phyloP scores from a whole-genome alignment of 257 asterid species.

The Scutellaria minor region DNA sequence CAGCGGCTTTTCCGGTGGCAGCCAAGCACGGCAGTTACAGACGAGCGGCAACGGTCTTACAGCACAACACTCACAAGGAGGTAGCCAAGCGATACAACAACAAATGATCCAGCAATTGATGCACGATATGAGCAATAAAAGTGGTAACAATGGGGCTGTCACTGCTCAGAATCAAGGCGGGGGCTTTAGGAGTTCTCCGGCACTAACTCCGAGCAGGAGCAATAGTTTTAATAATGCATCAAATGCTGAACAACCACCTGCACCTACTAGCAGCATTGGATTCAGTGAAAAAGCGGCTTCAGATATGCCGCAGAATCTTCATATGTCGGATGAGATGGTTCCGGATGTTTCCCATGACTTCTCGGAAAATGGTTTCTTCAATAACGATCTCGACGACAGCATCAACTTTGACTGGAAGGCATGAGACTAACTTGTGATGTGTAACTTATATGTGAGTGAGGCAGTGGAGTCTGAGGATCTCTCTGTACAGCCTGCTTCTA shows the following conservation, averaged over 20 bases:
- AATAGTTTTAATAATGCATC: conserved; percentile 63
- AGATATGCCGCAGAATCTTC: conserved; percentile 58
- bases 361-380: conserved; percentile 71
- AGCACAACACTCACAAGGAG: conserved; percentile 55
- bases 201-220: conserved; percentile 60
- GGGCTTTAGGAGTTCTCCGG: conserved; percentile 51
- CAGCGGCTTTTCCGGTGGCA: conserved; percentile 46
- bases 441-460: conserved; percentile 17
- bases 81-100: conserved; percentile 65
- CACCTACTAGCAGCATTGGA: conserved; percentile 47
- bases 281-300: conserved; percentile 59
- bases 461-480: conserved; percentile 36
- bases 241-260: conserved; percentile 52
- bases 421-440: conserved; percentile 50
- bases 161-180: conserved; percentile 47
- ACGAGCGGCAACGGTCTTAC: conserved; percentile 32
- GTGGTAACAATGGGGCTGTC: neutral
- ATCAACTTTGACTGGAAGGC: conserved; percentile 83
- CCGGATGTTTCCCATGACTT: conserved; percentile 69
- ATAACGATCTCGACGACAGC: conserved; percentile 69
- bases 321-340: conserved; percentile 61
- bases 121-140: conserved; percentile 66
- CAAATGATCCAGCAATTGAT: conserved; percentile 75
- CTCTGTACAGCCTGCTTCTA: conserved; percentile 58
- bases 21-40: conserved; percentile 39